These are phyloP conservation scores for Prunus yedoensis DNA, from an alignment of 331 rosid genomes.

Conservation along the genomic window DNA sequence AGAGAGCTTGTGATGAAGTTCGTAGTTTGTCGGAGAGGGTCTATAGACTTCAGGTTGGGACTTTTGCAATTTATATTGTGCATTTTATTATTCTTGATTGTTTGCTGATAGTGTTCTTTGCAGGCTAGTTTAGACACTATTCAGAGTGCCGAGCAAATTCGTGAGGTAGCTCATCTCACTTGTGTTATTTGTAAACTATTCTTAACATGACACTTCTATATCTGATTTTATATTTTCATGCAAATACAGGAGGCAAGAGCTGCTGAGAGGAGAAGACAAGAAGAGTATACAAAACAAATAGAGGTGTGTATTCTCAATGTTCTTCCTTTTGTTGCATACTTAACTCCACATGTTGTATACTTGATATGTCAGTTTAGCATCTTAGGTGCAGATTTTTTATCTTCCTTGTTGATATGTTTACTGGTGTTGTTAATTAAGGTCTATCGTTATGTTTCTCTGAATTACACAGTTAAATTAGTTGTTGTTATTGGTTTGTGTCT, in stretches of 20 bases:
- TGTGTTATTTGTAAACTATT: conserved; percentile 1
- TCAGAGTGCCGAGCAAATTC: conserved; percentile 78
- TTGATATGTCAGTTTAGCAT: background rate
- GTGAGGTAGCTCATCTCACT: conserved; percentile 60
- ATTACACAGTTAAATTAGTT: too few relatives aligned
- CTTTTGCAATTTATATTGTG: background rate
- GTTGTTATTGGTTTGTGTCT: too few relatives aligned
- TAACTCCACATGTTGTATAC: background rate
- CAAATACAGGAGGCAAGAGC: conserved; percentile 81
- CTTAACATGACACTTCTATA: background rate
- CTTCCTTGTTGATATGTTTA: background rate
- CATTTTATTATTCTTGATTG: conserved; percentile 1
- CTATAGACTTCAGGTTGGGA: conserved; percentile 72
- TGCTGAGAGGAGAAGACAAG: conserved; percentile 75
- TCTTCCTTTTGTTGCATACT: background rate
- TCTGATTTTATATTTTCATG: conserved; percentile 10
- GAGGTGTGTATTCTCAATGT: conserved; percentile 52
- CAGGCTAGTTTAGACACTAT: conserved; percentile 87
- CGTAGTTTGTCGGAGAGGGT: conserved; percentile 79
- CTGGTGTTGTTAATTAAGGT: background rate
- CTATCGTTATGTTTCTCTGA: background rate
- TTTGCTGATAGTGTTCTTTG: conserved; percentile 37
- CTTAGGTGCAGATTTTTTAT: background rate
- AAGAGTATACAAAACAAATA: conserved; percentile 63
- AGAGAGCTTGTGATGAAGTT: conserved; percentile 87